phyloP scores from a whole-genome alignment of 2,329 filamentous ascomycete genomes.

The Pestalotiopsis sp. region DNA sequence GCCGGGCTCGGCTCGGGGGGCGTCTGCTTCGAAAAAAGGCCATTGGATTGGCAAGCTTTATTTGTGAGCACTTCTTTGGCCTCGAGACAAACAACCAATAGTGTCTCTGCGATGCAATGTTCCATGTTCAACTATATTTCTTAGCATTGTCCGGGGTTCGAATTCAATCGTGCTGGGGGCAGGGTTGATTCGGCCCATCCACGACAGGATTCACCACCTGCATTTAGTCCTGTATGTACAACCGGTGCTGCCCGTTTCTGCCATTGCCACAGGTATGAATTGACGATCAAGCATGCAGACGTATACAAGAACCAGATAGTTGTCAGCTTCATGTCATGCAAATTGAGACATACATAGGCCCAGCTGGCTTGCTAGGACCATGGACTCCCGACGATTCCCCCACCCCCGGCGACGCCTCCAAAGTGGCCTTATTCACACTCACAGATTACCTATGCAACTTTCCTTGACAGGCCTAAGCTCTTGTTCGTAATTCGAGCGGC shows the following conservation, averaged over 20 bases:
- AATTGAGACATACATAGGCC: too few species aligned
- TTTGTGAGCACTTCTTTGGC: slow-evolving; percentile 1
- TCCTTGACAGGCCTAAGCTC: neutral
- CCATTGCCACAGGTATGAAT: too few species aligned
- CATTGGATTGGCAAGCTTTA: slow-evolving; percentile 11
- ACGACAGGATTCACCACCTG: neutral
- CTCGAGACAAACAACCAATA: neutral
- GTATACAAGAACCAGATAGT: too few species aligned
- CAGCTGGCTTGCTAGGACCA: too few species aligned
- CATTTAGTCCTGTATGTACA: neutral
- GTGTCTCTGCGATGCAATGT: neutral
- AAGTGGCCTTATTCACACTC: too few species aligned
- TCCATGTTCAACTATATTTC: neutral
- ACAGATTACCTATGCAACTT: neutral
- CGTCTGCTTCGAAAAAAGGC: neutral
- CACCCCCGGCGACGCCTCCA: too few species aligned
- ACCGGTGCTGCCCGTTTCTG: too few species aligned
- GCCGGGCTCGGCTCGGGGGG: neutral
- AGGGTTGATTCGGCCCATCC: neutral
- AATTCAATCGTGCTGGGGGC: neutral
- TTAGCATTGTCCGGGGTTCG: neutral
- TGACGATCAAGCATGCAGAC: too few species aligned
- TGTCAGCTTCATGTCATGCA: too few species aligned
- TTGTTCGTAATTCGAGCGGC: neutral
- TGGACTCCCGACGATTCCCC: too few species aligned